Base-by-base conservation (phyloP, 1,284 basidiomycete genomes). In the Tremellales sp. region DNA sequence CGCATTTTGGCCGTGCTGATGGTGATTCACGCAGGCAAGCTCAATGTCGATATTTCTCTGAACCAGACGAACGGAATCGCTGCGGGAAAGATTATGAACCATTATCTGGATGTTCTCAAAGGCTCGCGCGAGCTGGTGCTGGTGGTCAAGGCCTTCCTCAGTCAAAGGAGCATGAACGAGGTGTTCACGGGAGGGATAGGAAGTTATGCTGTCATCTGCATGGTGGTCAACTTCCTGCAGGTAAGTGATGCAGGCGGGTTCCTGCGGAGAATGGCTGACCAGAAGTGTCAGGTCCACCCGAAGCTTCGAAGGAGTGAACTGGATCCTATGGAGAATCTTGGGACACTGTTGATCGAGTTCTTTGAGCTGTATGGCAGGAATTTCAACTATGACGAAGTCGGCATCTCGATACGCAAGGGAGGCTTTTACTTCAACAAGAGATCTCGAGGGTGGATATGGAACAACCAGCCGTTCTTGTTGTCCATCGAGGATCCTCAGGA, bases 401-500 rank as follows among this genome's bases (percentile, higher is more conserved):
- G 93, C 5, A 89, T 99, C 57, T 92, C 89, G 2, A 71, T 98
- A 16, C 78, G 85, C 29, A 79, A 85, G 36, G 88, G 89, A 5
- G 92, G 92, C 6, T 80, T 78, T 27, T 94, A 95, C 73, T 95
- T 83, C 65, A 79, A 75, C 68, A 95, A 95, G 73, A 73, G 76
- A 35, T 76, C 81, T 40, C 75, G 87, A 52, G 91, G 90, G 0
- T 95, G 92, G 86, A 74, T 77, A 45, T 81, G 86, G 57, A 78
- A 76, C 47, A 72, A 70, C 19, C 80, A 81, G 67, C 75, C 77
- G 13, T 78, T 78, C 52, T 72, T 88, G 54, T 75, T 98, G 39
- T 85, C 83, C 18, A 87, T 99, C 34, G 93, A 98, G 71, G 94
- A 98, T 71, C 94, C 94, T n/a, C 85, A 86, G 24, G 91, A 97